Percentiles rank a stretch among this genome's conserved stretches.
Evolutionary conservation across 1,139 yeast species (phyloP).

Genomic region (Suhomyces kunorum): DNA sequence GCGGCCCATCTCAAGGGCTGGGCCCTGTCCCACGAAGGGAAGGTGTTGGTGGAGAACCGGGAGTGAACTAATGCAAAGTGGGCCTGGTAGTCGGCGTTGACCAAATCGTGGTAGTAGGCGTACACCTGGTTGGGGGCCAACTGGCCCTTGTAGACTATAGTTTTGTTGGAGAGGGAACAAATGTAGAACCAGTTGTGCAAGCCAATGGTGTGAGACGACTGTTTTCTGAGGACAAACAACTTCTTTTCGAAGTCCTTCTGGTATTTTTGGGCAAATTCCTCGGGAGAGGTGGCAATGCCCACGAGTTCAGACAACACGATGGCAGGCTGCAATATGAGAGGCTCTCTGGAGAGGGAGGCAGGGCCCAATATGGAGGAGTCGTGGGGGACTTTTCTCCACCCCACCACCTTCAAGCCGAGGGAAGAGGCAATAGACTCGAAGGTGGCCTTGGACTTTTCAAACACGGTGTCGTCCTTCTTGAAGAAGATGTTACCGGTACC

Average conservation of each 20-base stretch:
- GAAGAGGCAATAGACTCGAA: conserved; percentile 79
- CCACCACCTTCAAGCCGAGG: conserved; percentile 79
- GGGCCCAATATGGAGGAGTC: conserved; percentile 93
- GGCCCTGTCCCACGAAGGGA: conserved; percentile 99
- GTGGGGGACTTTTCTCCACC: conserved; percentile 96
- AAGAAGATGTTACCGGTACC: conserved; percentile 95
- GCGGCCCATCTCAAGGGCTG: conserved; percentile 98
- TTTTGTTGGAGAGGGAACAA: conserved; percentile 84
- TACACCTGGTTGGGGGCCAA: conserved; percentile 95
- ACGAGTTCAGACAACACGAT: conserved; percentile 66
- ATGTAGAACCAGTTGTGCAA: conserved; percentile 97
- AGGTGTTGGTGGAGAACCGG: conserved; percentile 95
- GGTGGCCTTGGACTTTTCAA: conserved; percentile 67
- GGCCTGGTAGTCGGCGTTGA: conserved; percentile 88
- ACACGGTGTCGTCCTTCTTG: conserved; percentile 71
- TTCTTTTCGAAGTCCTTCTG: conserved; percentile 77
- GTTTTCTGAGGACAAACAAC: conserved; percentile 83
- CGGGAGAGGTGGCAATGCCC: conserved; percentile 41
- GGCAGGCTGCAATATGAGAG: conserved; percentile 84
- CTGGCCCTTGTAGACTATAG: conserved; percentile 97
- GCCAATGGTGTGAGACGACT: conserved; percentile 86
- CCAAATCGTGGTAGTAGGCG: conserved; percentile 89
- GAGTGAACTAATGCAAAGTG: conserved; percentile 97
- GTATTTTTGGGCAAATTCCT: conserved; percentile 57
- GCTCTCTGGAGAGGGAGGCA: conserved; percentile 92